phyloP scores from a whole-genome alignment of 2,329 filamentous ascomycete species.

The Verticillium isaacii region DNA sequence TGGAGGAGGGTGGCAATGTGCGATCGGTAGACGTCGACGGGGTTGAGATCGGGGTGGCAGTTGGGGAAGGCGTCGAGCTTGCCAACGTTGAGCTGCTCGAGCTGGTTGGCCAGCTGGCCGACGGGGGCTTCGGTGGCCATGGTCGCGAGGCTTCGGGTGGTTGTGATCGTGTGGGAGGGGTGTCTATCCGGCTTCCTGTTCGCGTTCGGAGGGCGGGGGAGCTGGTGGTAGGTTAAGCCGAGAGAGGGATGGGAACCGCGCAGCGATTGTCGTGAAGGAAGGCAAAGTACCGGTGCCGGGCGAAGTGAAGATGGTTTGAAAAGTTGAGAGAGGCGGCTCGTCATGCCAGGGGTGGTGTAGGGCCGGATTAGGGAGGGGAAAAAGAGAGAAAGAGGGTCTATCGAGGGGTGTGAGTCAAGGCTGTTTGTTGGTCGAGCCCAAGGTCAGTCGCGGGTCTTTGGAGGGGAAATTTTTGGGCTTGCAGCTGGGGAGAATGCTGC shows the following conservation, averaged over 20 bases:
- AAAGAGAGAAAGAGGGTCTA: not conserved
- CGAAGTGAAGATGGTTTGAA: conserved; percentile 1
- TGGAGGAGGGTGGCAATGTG: conserved; percentile 68
- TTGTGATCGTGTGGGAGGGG: not conserved
- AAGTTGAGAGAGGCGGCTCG: not conserved
- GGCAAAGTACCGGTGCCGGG: conserved; percentile 1
- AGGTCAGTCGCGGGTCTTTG: not conserved
- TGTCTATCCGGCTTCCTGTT: not conserved
- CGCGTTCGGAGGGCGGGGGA: not conserved
- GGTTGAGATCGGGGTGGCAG: conserved; percentile 65
- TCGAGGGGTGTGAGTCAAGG: not conserved
- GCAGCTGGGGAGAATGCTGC: not conserved
- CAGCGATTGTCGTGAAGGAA: conserved; percentile 1
- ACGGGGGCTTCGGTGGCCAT: conserved; percentile 20
- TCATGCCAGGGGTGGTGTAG: conserved; percentile 1
- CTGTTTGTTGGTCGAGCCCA: not conserved
- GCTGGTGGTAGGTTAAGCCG: conserved; percentile 3
- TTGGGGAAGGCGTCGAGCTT: conserved; percentile 42
- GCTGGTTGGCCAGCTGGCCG: conserved; percentile 26
- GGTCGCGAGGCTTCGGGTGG: conserved; percentile 5
- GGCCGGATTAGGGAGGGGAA: not conserved
- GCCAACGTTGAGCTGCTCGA: conserved; percentile 28
- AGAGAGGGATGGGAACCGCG: conserved; percentile 1
- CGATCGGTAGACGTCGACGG: conserved; percentile 73
- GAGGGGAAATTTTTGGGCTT: not conserved